A percentile compares a stretch with the other conserved stretches of the same genome.
phyloP scores from a whole-genome alignment of 2,329 filamentous ascomycete species.

The Albophoma yamanashiensis region DNA sequence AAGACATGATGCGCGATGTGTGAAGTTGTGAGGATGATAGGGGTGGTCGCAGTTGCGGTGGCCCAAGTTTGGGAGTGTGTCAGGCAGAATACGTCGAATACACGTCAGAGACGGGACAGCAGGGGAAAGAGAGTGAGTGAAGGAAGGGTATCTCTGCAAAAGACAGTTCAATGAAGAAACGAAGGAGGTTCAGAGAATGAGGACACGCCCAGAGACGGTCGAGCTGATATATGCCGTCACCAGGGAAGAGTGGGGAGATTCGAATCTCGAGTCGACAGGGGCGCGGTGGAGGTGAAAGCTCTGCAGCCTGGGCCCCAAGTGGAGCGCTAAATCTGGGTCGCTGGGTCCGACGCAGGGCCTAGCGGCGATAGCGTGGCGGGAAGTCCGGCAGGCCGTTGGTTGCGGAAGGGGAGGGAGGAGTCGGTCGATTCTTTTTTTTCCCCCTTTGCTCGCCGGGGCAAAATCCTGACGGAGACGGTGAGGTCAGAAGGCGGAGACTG shows the following conservation, averaged over 20 bases:
- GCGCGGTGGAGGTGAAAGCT: background rate
- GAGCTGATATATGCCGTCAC: background rate
- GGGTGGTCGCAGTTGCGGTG: background rate
- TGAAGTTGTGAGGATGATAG: conserved; percentile 3
- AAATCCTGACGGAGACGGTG: background rate
- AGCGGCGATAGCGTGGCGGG: background rate
- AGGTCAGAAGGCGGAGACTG: background rate
- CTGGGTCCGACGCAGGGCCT: background rate
- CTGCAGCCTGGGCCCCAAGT: conserved; percentile 1
- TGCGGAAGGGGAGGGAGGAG: background rate
- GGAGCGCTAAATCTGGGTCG: background rate
- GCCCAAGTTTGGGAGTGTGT: background rate
- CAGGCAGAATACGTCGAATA: background rate
- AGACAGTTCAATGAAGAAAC: background rate
- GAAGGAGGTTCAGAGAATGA: background rate
- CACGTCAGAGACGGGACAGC: background rate
- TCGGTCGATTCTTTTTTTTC: background rate
- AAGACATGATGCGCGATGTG: conserved; percentile 19
- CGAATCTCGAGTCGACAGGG: background rate
- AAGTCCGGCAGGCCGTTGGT: background rate
- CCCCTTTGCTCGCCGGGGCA: background rate
- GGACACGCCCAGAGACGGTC: background rate
- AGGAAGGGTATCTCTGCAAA: background rate
- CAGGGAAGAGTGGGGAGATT: background rate
- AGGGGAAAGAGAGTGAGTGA: background rate